Evolutionary conservation across 805 yeast genomes (phyloP).

Genomic region (Komagataella populi): DNA sequence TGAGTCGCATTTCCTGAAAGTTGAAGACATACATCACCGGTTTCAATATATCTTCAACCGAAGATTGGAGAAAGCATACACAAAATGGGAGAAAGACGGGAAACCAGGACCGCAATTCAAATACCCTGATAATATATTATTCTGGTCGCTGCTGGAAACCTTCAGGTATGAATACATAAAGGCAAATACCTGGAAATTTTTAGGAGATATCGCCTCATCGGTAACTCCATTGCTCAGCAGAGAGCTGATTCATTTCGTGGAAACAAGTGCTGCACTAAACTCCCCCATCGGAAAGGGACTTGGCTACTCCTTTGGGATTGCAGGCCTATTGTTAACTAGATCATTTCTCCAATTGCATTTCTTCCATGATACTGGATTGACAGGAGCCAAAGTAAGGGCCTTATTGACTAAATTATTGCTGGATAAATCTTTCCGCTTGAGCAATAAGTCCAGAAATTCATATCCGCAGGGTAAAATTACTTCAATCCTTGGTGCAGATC

Average conservation of each 20-base stretch:
- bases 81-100: slow-evolving; percentile 6
- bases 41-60: slow-evolving; percentile 22
- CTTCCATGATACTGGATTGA: slow-evolving; percentile 42
- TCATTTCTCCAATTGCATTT: slow-evolving; percentile 44
- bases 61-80: slow-evolving; percentile 16
- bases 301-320: slow-evolving; percentile 67
- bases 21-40: slow-evolving; percentile 23
- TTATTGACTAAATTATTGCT: slow-evolving; percentile 55
- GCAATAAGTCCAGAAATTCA: slow-evolving; percentile 44
- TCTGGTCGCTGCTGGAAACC: slow-evolving; percentile 31
- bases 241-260: slow-evolving; percentile 49
- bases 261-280: slow-evolving; percentile 27
- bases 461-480: slow-evolving; percentile 65
- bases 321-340: slow-evolving; percentile 34
- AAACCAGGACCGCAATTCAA: slow-evolving; percentile 12
- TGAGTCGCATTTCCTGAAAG: slow-evolving; percentile 12
- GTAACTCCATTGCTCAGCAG: slow-evolving; percentile 56
- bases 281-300: slow-evolving; percentile 46
- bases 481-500: slow-evolving; percentile 68
- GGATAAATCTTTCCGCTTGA: slow-evolving; percentile 50
- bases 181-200: slow-evolving; percentile 25
- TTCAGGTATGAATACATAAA: slow-evolving; percentile 30
- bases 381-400: slow-evolving; percentile 63
- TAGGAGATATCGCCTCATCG: slow-evolving; percentile 33
- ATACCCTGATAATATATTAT: slow-evolving; percentile 8